Evolutionary conservation across 2,329 filamentous ascomycete genomes (phyloP).

Genomic region (Claviceps pazoutovae): DNA sequence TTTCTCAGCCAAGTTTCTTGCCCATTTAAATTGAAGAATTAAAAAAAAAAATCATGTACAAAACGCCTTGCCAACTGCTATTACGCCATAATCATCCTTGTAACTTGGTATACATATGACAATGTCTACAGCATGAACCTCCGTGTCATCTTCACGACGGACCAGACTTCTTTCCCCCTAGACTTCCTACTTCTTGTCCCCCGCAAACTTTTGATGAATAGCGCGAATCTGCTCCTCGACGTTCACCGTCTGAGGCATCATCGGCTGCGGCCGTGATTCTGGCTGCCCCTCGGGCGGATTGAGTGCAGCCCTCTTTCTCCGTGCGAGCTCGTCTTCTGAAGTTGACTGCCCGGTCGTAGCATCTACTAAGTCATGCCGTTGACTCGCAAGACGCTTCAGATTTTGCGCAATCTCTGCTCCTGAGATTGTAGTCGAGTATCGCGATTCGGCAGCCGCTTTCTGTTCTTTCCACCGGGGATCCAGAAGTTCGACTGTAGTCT

Average conservation of each 20-base stretch:
- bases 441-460: conserved; percentile 73
- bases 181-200: conserved; percentile 16
- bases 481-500: conserved; percentile 62
- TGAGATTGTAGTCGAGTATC: conserved; percentile 72
- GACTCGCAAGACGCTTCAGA: conserved; percentile 83
- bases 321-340: conserved; percentile 57
- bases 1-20: neutral
- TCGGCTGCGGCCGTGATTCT: conserved; percentile 41
- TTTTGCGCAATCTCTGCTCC: conserved; percentile 85
- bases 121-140: neutral
- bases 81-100: neutral
- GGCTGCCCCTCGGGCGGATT: conserved; percentile 52
- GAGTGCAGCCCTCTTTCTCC: conserved; percentile 60
- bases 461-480: conserved; percentile 95
- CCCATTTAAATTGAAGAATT: neutral
- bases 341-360: conserved; percentile 51
- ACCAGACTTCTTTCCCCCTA: no score
- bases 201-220: conserved; percentile 40
- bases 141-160: neutral
- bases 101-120: conserved; percentile 2
- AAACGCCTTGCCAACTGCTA: conserved; percentile 1
- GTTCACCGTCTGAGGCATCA: conserved; percentile 54
- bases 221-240: conserved; percentile 73
- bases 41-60: neutral
- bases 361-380: conserved; percentile 80